phyloP scores from a whole-genome alignment of 2,329 filamentous ascomycete genomes.

The Fusarium newnesense region DNA sequence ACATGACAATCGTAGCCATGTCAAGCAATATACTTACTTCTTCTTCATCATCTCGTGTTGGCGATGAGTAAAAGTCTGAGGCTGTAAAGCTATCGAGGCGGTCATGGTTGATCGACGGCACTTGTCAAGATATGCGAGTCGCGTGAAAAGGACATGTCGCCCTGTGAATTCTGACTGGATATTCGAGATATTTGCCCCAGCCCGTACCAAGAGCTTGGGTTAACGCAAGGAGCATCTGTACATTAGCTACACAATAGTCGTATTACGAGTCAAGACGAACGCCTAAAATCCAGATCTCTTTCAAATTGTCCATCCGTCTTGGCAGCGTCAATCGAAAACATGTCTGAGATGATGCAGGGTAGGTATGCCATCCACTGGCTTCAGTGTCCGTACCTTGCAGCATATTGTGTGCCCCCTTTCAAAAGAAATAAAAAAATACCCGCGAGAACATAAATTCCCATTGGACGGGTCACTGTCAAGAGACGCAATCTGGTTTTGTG shows the following conservation, averaged over 20 bases:
- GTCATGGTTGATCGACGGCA: constrained; percentile 7
- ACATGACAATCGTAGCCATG: no score
- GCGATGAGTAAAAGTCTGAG: neutral
- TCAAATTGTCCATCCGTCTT: neutral
- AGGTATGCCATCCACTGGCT: neutral
- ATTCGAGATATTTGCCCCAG: neutral
- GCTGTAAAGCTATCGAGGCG: neutral
- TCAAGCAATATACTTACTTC: no score
- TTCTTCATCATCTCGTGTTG: neutral
- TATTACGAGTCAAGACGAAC: neutral
- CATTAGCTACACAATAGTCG: neutral
- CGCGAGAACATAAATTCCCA: neutral
- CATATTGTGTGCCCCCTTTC: neutral
- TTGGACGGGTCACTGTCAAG: neutral
- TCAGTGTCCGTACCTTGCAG: constrained; percentile 18
- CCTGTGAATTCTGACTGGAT: neutral
- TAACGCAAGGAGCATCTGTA: neutral
- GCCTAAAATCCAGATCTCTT: neutral
- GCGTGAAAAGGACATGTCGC: neutral
- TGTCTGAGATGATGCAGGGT: constrained; percentile 10
- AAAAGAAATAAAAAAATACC: neutral
- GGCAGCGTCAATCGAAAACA: neutral
- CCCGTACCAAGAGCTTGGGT: neutral
- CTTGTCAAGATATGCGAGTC: constrained; percentile 3
- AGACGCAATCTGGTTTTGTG: neutral